Base-by-base conservation (phyloP, 2,329 filamentous ascomycete genomes). In the Xylariaceae sp. region DNA sequence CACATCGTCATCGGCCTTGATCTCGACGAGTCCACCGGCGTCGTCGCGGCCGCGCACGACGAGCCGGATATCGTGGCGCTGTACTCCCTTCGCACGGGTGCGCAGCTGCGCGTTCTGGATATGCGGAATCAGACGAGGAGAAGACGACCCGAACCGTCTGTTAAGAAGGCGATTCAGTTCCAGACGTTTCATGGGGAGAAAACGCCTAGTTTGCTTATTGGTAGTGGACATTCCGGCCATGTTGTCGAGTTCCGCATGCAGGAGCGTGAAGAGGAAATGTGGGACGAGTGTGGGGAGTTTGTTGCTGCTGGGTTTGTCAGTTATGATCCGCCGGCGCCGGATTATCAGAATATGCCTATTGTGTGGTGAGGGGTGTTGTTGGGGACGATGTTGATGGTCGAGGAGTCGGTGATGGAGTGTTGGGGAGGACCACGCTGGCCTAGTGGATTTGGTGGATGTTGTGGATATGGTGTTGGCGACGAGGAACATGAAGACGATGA, bases 11-110 rank as follows among this genome's bases (percentile, higher is more conserved):
- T 80, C 8, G 84, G 83, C 0, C 77, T 85, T 64, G 82, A 83
- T 55, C 75, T 80, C 3, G 75, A 79, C 58, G 52, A 70, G 0
- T 73, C 75, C n/a, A 68, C 77, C 6, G 80, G 80, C 10, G 64
- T 82, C 23, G 77, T 83, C 3, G 83, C 83, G 0, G 79, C 82
- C 0, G 81, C 80, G 0, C 80, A 83, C 51, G 78, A 81, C 52
- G n/a, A 23, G 10, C 56, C 55, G 0, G 77, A 76, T 9, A 76
- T 70, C 0, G 72, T 85, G 0, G 74, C 66, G 1, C 64, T 85
- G 10, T 84, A 82, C 64, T 83, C 81, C 7, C 67, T 82, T 5
- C 65, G 64, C 6, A 78, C 77, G 1, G 82, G 82, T 0, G 62
- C 72, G 9, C 67, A 68, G 9, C 62, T 84, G 4, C 61, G 60